phyloP scores from a whole-genome alignment of 2,329 filamentous ascomycete genomes.

The Lachnellula hyalina region DNA sequence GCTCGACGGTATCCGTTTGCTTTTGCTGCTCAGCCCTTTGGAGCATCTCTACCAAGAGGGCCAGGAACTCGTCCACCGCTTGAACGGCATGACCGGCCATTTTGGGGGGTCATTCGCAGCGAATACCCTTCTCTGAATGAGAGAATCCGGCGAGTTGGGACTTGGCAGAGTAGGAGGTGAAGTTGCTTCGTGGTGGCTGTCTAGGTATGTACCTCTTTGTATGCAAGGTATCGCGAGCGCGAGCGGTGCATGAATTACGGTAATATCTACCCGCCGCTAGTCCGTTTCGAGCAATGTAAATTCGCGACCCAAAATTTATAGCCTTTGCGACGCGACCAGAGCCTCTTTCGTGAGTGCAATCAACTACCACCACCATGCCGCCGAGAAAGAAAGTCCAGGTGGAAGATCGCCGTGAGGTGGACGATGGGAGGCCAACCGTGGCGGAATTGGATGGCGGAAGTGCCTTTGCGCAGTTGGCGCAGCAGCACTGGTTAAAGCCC shows the following conservation, averaged over 20 bases:
- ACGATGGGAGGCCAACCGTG: slow-evolving; percentile 54
- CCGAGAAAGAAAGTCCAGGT: slow-evolving; percentile 27
- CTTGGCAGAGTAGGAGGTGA: not conserved
- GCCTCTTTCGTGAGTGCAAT: slow-evolving; percentile 3
- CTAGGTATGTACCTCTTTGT: not conserved
- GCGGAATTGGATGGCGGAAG: slow-evolving; percentile 67
- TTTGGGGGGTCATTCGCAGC: not conserved
- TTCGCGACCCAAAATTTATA: not conserved
- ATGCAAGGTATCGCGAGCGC: not conserved
- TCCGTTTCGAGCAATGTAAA: not conserved
- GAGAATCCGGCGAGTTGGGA: not conserved
- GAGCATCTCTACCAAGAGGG: slow-evolving; percentile 53
- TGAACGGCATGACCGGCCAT: slow-evolving; percentile 51
- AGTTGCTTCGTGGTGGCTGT: not conserved
- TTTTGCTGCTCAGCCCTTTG: slow-evolving; percentile 55
- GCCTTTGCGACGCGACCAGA: slow-evolving; percentile 6
- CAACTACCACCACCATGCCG: slow-evolving; percentile 24
- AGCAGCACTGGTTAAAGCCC: slow-evolving; percentile 75
- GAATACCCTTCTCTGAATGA: not conserved
- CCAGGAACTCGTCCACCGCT: slow-evolving; percentile 48
- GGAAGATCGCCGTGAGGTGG: slow-evolving; percentile 31
- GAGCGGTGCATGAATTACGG: not conserved
- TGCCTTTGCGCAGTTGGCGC: slow-evolving; percentile 70
- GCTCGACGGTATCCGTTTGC: slow-evolving; percentile 59
- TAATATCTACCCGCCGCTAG: slow-evolving; percentile 4